Evolutionary conservation across 2,329 filamentous ascomycete species (phyloP).

Genomic region (Parastagonospora avenae): DNA sequence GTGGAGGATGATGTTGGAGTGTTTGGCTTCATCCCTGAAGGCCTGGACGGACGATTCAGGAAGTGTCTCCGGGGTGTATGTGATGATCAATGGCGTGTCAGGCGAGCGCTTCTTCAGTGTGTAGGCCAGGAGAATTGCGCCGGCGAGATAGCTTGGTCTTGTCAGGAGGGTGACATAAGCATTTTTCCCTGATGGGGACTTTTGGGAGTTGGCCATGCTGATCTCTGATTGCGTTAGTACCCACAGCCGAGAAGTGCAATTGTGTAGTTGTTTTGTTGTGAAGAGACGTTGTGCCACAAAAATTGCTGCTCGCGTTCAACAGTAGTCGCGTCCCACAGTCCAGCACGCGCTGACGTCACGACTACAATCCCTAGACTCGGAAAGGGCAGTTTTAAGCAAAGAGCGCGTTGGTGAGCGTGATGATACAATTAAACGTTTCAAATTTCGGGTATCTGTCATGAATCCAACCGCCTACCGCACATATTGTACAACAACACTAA

Average conservation of each 20-base stretch:
- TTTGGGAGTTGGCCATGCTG: background rate
- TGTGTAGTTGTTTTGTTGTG: background rate
- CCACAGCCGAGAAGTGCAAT: background rate
- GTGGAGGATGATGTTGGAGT: conserved; percentile 49
- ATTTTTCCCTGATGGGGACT: conserved; percentile 12
- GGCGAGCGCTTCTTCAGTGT: conserved; percentile 54
- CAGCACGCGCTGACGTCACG: conserved; percentile 26
- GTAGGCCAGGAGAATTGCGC: conserved; percentile 57
- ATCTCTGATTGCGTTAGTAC: too few species aligned
- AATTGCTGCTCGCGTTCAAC: background rate
- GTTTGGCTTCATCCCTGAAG: conserved; percentile 49
- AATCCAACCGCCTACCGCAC: conserved; percentile 4
- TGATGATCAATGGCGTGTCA: conserved; percentile 56
- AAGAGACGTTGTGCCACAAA: background rate
- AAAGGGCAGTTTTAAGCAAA: background rate
- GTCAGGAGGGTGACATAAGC: conserved; percentile 60
- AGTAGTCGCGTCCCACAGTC: conserved; percentile 2
- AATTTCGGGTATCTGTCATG: conserved; percentile 25
- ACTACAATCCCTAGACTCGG: conserved; percentile 17
- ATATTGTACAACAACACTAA: conserved; percentile 5
- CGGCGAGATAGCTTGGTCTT: conserved; percentile 57
- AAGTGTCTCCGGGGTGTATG: conserved; percentile 53
- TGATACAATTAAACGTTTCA: conserved; percentile 9
- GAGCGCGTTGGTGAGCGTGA: background rate
- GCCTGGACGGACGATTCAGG: conserved; percentile 47